phyloP scores from a whole-genome alignment of 306 rosid species.

The Fagus crenata region DNA sequence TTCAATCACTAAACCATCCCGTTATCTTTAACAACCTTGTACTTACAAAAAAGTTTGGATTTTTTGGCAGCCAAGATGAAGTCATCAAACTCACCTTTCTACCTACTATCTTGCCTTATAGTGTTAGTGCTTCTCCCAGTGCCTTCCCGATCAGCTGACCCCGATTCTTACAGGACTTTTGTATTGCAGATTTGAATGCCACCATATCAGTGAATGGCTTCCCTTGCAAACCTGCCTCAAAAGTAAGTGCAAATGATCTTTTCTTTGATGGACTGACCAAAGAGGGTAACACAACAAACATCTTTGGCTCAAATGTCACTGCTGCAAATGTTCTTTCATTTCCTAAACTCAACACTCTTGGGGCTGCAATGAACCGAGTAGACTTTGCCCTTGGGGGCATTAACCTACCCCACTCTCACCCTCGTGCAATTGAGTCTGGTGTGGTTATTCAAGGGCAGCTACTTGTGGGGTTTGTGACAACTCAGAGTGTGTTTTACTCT shows the following conservation, averaged over 20 bases:
- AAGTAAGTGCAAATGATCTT: slow-evolving; percentile 40
- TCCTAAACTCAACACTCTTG: slow-evolving; percentile 50
- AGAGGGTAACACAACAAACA: slow-evolving; percentile 22
- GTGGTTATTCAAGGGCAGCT: slow-evolving; percentile 40
- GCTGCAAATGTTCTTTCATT: slow-evolving; percentile 42
- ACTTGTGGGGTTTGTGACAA: slow-evolving; percentile 49
- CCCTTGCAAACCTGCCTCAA: slow-evolving; percentile 41
- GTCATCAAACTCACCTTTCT: slow-evolving; percentile 13
- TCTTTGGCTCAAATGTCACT: slow-evolving; percentile 6
- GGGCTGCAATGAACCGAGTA: slow-evolving; percentile 42
- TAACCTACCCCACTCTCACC: slow-evolving; percentile 48
- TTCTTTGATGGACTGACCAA: slow-evolving; percentile 33
- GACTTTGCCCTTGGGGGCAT: slow-evolving; percentile 44
- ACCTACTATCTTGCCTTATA: slow-evolving; percentile 21
- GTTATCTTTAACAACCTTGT: too few relatives aligned
- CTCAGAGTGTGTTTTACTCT: slow-evolving; percentile 32
- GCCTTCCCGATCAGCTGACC: slow-evolving; percentile 36
- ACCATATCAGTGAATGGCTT: slow-evolving; percentile 38
- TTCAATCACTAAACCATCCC: too few relatives aligned
- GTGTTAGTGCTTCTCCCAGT: slow-evolving; percentile 25
- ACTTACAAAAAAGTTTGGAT: too few relatives aligned
- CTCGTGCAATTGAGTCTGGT: slow-evolving; percentile 32
- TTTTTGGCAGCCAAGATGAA: slow-evolving; percentile 21
- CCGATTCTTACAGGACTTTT: slow-evolving; percentile 48
- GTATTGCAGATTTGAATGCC: slow-evolving; percentile 35